These are phyloP conservation scores for Colletotrichum sidae DNA, from an alignment of 2,329 filamentous ascomycete genomes.

Conservation along the genomic window DNA sequence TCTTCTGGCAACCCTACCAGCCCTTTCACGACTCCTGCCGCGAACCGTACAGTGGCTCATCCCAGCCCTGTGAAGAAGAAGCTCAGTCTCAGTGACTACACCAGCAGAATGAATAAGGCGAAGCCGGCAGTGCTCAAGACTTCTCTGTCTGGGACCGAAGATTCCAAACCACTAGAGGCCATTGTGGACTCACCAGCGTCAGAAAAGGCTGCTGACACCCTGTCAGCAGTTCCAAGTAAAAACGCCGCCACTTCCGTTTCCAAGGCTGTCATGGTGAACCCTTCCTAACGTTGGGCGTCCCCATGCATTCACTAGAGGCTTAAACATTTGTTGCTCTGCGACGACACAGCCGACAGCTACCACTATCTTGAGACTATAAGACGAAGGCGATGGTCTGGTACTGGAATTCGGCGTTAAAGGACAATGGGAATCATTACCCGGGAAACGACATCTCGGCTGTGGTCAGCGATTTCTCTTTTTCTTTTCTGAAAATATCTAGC, in stretches of 20 bases:
- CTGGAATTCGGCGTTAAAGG: conserved; percentile 32
- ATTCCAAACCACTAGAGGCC: conserved; percentile 51
- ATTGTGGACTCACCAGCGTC: conserved; percentile 48
- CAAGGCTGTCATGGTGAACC: conserved; percentile 19
- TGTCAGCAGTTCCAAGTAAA: conserved; percentile 23
- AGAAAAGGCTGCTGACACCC: conserved; percentile 45
- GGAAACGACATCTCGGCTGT: conserved; percentile 19
- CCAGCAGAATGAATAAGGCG: conserved; percentile 65
- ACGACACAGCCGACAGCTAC: conserved; percentile 7
- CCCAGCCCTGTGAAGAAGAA: conserved; percentile 76
- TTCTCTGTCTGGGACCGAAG: conserved; percentile 45
- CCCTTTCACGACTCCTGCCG: conserved; percentile 54
- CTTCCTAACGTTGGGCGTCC: conserved; percentile 41
- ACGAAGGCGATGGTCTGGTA: conserved; percentile 18
- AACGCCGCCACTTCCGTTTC: conserved; percentile 25
- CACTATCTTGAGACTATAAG: conserved; percentile 21
- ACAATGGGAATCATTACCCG: not conserved
- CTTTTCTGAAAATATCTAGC: conserved; percentile 5
- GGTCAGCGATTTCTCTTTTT: conserved; percentile 7
- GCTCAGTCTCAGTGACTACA: conserved; percentile 74
- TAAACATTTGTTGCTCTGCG: not conserved
- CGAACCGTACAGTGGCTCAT: conserved; percentile 58
- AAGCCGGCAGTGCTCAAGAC: conserved; percentile 27
- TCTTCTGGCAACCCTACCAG: conserved; percentile 52
- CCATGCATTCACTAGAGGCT: conserved; percentile 42